Conservation (phyloP, 148 eudicot genomes). For the Linanthus parryae region DNA sequence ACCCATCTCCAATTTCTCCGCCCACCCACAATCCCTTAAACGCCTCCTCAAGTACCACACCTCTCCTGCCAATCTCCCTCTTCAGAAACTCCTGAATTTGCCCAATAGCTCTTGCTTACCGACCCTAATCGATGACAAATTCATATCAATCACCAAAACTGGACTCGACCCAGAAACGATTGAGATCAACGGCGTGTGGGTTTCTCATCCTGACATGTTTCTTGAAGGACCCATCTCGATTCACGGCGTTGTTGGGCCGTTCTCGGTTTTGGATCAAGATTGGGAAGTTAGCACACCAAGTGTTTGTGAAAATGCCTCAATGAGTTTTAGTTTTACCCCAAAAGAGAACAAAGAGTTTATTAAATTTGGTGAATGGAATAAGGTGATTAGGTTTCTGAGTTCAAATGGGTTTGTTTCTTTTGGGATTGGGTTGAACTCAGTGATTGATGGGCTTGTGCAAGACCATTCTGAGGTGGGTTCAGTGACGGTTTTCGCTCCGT, state of each 20-base stretch:
- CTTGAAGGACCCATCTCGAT: slow-evolving; percentile 32
- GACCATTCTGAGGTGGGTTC: slow-evolving; percentile 31
- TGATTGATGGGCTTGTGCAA: slow-evolving; percentile 28
- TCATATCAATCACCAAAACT: slow-evolving; percentile 27
- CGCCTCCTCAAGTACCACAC: slow-evolving; percentile 49
- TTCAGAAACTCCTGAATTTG: slow-evolving; percentile 19
- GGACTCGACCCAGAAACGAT: background rate
- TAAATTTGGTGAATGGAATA: slow-evolving; percentile 32
- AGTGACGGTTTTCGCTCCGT: slow-evolving; percentile 42
- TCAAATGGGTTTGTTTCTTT: slow-evolving; percentile 42
- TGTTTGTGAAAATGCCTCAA: too few relatives aligned
- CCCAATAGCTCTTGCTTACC: slow-evolving; percentile 31
- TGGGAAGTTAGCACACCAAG: slow-evolving; percentile 18
- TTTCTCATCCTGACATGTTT: slow-evolving; percentile 60
- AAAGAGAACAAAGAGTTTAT: too few relatives aligned
- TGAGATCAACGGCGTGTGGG: too few relatives aligned
- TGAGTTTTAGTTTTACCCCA: too few relatives aligned
- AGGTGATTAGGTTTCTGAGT: slow-evolving; percentile 26
- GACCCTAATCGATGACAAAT: slow-evolving; percentile 32
- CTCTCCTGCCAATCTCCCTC: slow-evolving; percentile 26
- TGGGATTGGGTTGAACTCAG: slow-evolving; percentile 43
- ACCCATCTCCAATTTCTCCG: slow-evolving; percentile 24
- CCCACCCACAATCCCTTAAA: slow-evolving; percentile 26
- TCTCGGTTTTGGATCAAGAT: slow-evolving; percentile 5
- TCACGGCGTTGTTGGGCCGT: too few relatives aligned